Conservation (phyloP, 1,284 basidiomycete species). For the Fereydounia khargensis region DNA sequence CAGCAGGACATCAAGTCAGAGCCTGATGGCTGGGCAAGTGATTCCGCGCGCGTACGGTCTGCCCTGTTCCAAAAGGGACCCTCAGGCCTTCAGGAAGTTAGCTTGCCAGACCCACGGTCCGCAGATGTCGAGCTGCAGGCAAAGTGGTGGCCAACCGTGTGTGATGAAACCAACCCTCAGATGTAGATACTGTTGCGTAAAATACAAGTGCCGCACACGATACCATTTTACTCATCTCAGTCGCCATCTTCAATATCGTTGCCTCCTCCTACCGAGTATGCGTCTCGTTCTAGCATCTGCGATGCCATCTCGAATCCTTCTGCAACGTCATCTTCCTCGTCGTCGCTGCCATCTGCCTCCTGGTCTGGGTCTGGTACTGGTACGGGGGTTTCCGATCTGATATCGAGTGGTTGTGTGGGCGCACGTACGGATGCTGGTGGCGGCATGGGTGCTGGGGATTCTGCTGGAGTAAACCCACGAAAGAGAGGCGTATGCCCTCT, state of each 20-base stretch:
- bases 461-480: constrained; percentile 20
- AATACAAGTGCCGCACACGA: too few species aligned
- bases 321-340: constrained; percentile 13
- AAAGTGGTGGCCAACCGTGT: constrained; percentile 27
- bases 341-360: constrained; percentile 1
- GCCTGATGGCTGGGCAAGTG: constrained; percentile 9
- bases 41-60: constrained; percentile 1
- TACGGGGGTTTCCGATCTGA: constrained; percentile 3
- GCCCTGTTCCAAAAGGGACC: constrained; percentile 9
- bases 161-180: constrained; percentile 3
- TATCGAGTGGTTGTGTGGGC: not conserved
- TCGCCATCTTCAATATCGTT: constrained; percentile 35
- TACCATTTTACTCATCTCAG: too few species aligned
- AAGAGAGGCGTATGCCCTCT: constrained; percentile 28
- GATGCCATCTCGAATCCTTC: constrained; percentile 34
- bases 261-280: constrained; percentile 14
- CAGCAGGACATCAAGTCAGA: not conserved
- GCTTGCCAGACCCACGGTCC: constrained; percentile 10
- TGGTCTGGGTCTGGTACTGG: not conserved
- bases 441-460: constrained; percentile 10
- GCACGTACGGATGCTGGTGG: too few species aligned
- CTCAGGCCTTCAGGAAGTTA: constrained; percentile 11
- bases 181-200: too few species aligned
- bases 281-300: constrained; percentile 35
- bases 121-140: constrained; percentile 22